phyloP scores from a whole-genome alignment of 495 filamentous ascomycete genomes.

The Tuber brumale region DNA sequence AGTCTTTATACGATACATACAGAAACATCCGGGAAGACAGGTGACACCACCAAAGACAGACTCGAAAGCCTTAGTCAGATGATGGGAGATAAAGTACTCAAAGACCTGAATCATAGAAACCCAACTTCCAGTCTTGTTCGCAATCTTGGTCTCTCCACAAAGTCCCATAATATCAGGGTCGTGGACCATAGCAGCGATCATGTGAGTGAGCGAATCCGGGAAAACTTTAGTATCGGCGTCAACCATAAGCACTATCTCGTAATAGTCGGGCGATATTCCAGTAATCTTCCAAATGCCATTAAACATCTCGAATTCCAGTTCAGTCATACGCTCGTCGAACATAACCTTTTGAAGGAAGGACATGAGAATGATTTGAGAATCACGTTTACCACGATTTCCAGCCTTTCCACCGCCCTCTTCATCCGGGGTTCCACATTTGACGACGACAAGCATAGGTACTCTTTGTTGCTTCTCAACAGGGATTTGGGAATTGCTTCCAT shows the following conservation, averaged over 20 bases:
- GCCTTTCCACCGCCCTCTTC: slow-evolving; percentile 76
- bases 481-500: slow-evolving; percentile 71
- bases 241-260: slow-evolving; percentile 96
- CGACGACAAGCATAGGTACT: slow-evolving; percentile 97
- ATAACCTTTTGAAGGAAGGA: slow-evolving; percentile 99
- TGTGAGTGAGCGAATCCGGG: slow-evolving; percentile 95
- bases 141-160: slow-evolving; percentile 98
- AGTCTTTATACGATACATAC: slow-evolving; percentile 99
- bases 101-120: slow-evolving; percentile 99
- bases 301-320: slow-evolving; percentile 99
- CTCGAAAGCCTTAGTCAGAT: slow-evolving; percentile 93
- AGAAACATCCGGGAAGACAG: slow-evolving; percentile 98
- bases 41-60: slow-evolving; percentile 99
- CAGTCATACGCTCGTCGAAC: slow-evolving; percentile 99
- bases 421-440: slow-evolving; percentile 90
- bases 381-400: slow-evolving; percentile 94
- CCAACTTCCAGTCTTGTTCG: slow-evolving; percentile 92
- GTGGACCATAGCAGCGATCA: slow-evolving; percentile 98
- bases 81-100: slow-evolving; percentile 98
- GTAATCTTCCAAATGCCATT: slow-evolving; percentile 98
- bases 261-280: slow-evolving; percentile 94
- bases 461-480: slow-evolving; percentile 86
- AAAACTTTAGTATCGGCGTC: slow-evolving; percentile 99
- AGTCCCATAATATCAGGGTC: slow-evolving; percentile 99
- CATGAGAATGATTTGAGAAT: slow-evolving; percentile 98